These are phyloP conservation scores for Colletotrichum tabaci DNA, from an alignment of 2,329 filamentous ascomycete genomes.

Conservation along the genomic window DNA sequence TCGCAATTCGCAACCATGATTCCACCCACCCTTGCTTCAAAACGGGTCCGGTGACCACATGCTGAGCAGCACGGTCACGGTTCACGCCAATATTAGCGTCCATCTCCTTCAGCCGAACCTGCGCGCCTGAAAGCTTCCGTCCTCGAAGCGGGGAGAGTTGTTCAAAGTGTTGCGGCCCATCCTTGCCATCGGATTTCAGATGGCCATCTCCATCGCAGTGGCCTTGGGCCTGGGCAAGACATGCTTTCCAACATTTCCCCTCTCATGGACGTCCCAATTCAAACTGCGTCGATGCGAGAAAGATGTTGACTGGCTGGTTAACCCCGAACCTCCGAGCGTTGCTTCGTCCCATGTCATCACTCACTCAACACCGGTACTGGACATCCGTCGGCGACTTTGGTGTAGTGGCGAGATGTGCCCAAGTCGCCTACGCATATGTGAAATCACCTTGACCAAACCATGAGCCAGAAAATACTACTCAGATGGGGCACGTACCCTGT, in stretches of 20 bases:
- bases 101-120: slow-evolving; percentile 16
- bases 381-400: background rate
- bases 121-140: slow-evolving; percentile 16
- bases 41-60: slow-evolving; percentile 34
- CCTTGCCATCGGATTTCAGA: slow-evolving; percentile 15
- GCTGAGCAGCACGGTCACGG: background rate
- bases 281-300: background rate
- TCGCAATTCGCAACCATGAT: slow-evolving; percentile 1
- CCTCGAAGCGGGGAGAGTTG: slow-evolving; percentile 12
- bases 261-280: background rate
- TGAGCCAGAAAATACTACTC: background rate
- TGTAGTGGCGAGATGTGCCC: background rate
- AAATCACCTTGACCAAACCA: slow-evolving; percentile 15
- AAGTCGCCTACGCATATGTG: background rate
- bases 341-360: slow-evolving; percentile 35
- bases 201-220: slow-evolving; percentile 7
- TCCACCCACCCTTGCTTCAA: slow-evolving; percentile 24
- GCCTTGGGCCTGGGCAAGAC: background rate
- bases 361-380: background rate
- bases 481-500: background rate
- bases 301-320: slow-evolving; percentile 3
- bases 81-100: slow-evolving; percentile 12
- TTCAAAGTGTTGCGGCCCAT: slow-evolving; percentile 4
- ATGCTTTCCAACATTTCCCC: background rate
- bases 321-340: slow-evolving; percentile 24